phyloP scores from a whole-genome alignment of 164 flowering plant species.

The Berberis thunbergii region DNA sequence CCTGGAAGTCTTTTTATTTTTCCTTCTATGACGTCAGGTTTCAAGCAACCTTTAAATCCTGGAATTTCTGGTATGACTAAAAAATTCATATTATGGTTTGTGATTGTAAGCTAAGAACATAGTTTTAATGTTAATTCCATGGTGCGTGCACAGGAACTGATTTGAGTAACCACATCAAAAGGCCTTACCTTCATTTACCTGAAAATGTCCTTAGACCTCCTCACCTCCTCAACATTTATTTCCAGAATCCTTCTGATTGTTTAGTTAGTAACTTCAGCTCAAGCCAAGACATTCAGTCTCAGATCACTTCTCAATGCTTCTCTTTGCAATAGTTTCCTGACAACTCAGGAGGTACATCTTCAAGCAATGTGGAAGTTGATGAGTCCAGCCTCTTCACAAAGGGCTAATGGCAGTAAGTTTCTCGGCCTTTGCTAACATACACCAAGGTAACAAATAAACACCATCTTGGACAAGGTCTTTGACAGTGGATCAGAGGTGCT shows the following conservation, averaged over 20 bases:
- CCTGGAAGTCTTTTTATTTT: slow-evolving; percentile 87
- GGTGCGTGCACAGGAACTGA: slow-evolving; percentile 47
- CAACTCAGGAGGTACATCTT: slow-evolving; percentile 79
- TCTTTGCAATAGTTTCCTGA: slow-evolving; percentile 66
- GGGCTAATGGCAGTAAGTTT: slow-evolving; percentile 72
- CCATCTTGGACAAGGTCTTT: too few relatives aligned
- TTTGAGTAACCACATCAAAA: slow-evolving; percentile 56
- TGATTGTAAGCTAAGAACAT: not conserved
- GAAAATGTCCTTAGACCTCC: slow-evolving; percentile 51
- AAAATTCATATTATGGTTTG: not conserved
- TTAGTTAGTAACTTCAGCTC: slow-evolving; percentile 50
- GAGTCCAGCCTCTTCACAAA: slow-evolving; percentile 55
- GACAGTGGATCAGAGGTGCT: too few relatives aligned
- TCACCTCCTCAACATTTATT: slow-evolving; percentile 32
- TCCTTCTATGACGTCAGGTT: slow-evolving; percentile 71
- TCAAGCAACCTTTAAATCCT: slow-evolving; percentile 61
- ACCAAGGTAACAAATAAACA: slow-evolving; percentile 54
- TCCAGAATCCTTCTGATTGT: slow-evolving; percentile 57
- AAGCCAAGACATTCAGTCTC: slow-evolving; percentile 89
- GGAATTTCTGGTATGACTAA: slow-evolving; percentile 46
- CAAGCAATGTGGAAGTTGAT: slow-evolving; percentile 74
- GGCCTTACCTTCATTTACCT: slow-evolving; percentile 41
- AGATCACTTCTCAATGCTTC: slow-evolving; percentile 78
- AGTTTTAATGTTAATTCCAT: not conserved
- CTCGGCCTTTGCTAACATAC: slow-evolving; percentile 71